Base-by-base conservation (phyloP, 1,139 yeast genomes). In the Candida sojae region DNA sequence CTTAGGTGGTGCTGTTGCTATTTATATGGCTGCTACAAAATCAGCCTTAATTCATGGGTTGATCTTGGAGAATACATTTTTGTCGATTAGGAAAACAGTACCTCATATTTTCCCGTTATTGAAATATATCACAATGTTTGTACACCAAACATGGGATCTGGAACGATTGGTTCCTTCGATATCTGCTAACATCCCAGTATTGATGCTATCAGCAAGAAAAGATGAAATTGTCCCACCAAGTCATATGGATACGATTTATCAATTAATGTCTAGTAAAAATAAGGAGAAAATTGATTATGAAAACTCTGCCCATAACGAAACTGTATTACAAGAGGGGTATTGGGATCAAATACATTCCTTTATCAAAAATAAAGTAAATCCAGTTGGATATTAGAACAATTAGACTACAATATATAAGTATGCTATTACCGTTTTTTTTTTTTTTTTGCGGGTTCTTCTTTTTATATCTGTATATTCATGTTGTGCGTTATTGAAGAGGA, bases 1-100 rank as follows among this genome's bases (percentile, higher is more conserved):
- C 5, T 73, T 93, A 25, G 99, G 99, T 26, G 98, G 99, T 1
- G 99, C 99, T 0, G 96, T 90, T 26, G 91, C 96, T 6, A 80
- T 91, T 21, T 88, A 91, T 64, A 80, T 90, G 46, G 92, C 96
- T 0, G 77, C 91, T 1, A 70, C 73, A 44, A 73, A 76, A 65
- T 68, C 81, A 2, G 57, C 67, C 0, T 54, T 73, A 21, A 70
- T 89, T 13, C 73, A 75, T 49, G 97, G 86, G 1, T 58, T 92
- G 10, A 77, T 92, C 1, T 66, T 93, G 43, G 99, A 93, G 59
- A 93, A 93, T 64, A 90, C 98, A 0, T 93, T 93, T 55, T 68
- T 90, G 48, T 83, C 87, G 45, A 81, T 93, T 17, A 78, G 85
- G 11, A 86, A 89, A 58, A 86, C 93, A 1, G 86, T 91, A 3